Base-by-base conservation (phyloP, 2,329 filamentous ascomycete species). In the Phialophora tarda region DNA sequence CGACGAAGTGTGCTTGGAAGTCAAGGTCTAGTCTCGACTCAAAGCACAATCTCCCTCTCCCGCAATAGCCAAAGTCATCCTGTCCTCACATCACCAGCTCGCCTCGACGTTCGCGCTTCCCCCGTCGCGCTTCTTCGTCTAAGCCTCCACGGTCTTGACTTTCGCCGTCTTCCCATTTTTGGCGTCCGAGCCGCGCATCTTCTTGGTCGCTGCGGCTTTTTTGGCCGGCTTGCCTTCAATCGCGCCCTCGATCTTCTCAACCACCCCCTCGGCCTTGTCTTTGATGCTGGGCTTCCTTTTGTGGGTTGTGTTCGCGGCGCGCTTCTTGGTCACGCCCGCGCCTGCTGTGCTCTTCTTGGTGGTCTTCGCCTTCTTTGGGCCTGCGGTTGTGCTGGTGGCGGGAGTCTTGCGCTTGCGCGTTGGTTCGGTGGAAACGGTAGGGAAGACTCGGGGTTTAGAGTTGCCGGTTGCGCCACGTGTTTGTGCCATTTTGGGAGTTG, bases 171-270 rank as follows among this genome's bases (percentile, higher is more conserved):
- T 61, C 17, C 47, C n/a, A 30, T 47, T 47, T 10, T 59, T 59
- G n/a, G 44, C 26, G 12, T 59, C 57, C 24, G 57, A 38, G 59
- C 59, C 59, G 30, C 21, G 48, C 58, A 74, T 74, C 73, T 79
- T 78, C 75, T 79, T 79, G 60, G 77, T 74, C 24, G 74, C 76
- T 17, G 77, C 75, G 50, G 76, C 77, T 74, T 78, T 78, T 72
- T 79, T 79, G 59, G 70, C 76, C n/a, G 77, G 75, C 58, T 78
- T 78, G 26, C 61, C 65, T 32, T 76, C 74, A 23, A 77, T 59
- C 4, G 64, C 64, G 28, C 67, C 70, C 30, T 65, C 64, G 38
- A 67, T 64, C 64, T 74, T 74, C 62, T 75, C 73, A 11, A 71
- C 67, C n/a, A 72, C 76, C 58, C 76, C 77, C 38, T 73, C 73